Evolutionary conservation across 768 basidiomycete genomes (phyloP).

Genomic region (Nidularia pulvinata): DNA sequence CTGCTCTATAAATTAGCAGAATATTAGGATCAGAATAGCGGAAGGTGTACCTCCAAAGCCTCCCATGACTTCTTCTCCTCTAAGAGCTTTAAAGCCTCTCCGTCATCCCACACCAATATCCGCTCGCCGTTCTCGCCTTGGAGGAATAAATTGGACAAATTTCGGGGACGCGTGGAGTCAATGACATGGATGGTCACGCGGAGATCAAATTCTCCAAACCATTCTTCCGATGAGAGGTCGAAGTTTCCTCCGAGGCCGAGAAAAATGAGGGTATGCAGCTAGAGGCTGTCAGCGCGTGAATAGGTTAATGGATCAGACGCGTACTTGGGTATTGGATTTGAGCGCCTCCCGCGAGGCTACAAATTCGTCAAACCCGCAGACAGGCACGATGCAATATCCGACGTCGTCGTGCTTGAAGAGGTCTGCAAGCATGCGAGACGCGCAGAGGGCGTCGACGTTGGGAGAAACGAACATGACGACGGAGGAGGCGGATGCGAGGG

Average conservation of each 20-base stretch:
- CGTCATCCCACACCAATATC: conserved; percentile 94
- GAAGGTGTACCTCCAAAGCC: conserved; percentile 44
- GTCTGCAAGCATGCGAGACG: conserved; percentile 85
- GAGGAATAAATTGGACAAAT: conserved; percentile 84
- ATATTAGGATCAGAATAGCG: neutral
- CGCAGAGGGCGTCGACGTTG: conserved; percentile 92
- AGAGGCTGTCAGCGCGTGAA: neutral
- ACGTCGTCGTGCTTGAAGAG: conserved; percentile 95
- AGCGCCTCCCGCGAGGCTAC: conserved; percentile 67
- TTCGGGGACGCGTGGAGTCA: conserved; percentile 91
- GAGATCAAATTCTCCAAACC: conserved; percentile 74
- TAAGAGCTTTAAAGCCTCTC: conserved; percentile 66
- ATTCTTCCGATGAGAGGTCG: conserved; percentile 71
- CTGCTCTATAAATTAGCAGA: too few species aligned
- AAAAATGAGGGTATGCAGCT: conserved; percentile 90
- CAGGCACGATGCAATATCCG: conserved; percentile 86
- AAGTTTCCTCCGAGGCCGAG: conserved; percentile 91
- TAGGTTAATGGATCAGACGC: neutral
- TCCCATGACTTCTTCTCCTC: conserved; percentile 86
- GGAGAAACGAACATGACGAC: conserved; percentile 87
- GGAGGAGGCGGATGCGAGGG: conserved; percentile 77
- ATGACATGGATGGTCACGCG: conserved; percentile 86
- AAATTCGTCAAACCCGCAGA: conserved; percentile 82
- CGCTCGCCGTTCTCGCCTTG: conserved; percentile 65
- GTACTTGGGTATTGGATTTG: conserved; percentile 64